Conservation (phyloP, 2,329 filamentous ascomycete species). For the Colletotrichum destructivum region DNA sequence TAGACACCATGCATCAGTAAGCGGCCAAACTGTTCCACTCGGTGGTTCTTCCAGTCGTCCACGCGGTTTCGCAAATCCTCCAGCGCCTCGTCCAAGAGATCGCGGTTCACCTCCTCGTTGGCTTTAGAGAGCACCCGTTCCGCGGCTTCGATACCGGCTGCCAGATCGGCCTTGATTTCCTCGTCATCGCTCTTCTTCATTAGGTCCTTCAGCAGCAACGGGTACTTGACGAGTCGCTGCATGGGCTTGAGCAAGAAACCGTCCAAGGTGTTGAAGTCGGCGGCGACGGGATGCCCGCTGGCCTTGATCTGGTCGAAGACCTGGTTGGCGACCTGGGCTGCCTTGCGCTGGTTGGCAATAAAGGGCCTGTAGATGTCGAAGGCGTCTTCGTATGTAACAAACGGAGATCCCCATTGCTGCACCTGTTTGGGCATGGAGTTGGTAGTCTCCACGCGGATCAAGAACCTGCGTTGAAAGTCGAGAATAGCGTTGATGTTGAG, state of each 20-base stretch:
- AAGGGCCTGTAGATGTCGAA: slow-evolving; percentile 97
- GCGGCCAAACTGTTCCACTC: slow-evolving; percentile 91
- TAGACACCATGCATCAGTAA: slow-evolving; percentile 91
- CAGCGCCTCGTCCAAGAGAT: slow-evolving; percentile 86
- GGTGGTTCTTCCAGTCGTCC: slow-evolving; percentile 97
- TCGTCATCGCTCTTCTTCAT: slow-evolving; percentile 87
- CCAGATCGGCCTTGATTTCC: slow-evolving; percentile 79
- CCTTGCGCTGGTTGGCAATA: slow-evolving; percentile 95
- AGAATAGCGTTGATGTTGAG: slow-evolving; percentile 95
- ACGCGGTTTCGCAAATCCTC: slow-evolving; percentile 86
- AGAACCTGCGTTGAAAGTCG: slow-evolving; percentile 94
- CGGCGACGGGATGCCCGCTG: slow-evolving; percentile 84
- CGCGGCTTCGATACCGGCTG: slow-evolving; percentile 83
- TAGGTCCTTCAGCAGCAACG: slow-evolving; percentile 90
- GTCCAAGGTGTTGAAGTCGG: slow-evolving; percentile 88
- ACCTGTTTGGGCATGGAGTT: slow-evolving; percentile 83
- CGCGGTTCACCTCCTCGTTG: slow-evolving; percentile 91
- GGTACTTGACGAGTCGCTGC: slow-evolving; percentile 95
- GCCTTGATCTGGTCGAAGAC: slow-evolving; percentile 89
- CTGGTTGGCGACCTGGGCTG: slow-evolving; percentile 85
- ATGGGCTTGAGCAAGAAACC: slow-evolving; percentile 97
- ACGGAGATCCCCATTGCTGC: slow-evolving; percentile 97
- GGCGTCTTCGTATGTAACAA: slow-evolving; percentile 85
- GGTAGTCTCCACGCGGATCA: slow-evolving; percentile 96
- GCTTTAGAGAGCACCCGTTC: slow-evolving; percentile 86